phyloP scores from a whole-genome alignment of 768 basidiomycete genomes.

The Hypholoma fasciculare region DNA sequence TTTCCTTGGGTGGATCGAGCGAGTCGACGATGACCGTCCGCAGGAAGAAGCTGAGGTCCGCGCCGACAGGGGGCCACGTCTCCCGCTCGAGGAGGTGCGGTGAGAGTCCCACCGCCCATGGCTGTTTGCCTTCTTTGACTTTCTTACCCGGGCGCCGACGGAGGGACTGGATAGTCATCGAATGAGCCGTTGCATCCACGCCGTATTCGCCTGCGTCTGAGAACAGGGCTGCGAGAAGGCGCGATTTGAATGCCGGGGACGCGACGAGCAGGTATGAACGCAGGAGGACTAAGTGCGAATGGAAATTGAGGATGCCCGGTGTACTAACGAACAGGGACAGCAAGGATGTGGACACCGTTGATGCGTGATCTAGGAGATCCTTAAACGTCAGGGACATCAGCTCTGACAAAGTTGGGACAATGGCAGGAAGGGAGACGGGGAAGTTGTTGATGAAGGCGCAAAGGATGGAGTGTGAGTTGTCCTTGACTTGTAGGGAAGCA shows the following conservation, averaged over 20 bases:
- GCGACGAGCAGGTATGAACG: slow-evolving; percentile 77
- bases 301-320: slow-evolving; percentile 64
- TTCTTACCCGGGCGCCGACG: slow-evolving; percentile 29
- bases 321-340: slow-evolving; percentile 66
- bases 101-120: slow-evolving; percentile 74
- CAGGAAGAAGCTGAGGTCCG: slow-evolving; percentile 81
- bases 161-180: slow-evolving; percentile 32
- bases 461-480: slow-evolving; percentile 32
- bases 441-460: slow-evolving; percentile 55
- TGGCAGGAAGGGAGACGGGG: slow-evolving; percentile 56
- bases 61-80: slow-evolving; percentile 86
- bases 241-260: slow-evolving; percentile 69
- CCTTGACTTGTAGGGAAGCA: slow-evolving; percentile 24
- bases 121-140: slow-evolving; percentile 27
- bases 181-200: slow-evolving; percentile 32
- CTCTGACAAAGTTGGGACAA: slow-evolving; percentile 63
- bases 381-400: slow-evolving; percentile 63
- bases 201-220: slow-evolving; percentile 64
- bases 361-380: slow-evolving; percentile 62
- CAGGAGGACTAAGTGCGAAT: slow-evolving; percentile 64
- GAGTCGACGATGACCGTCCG: slow-evolving; percentile 86
- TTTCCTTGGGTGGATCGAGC: slow-evolving; percentile 42
- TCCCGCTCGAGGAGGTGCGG: slow-evolving; percentile 69
- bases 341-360: slow-evolving; percentile 64
- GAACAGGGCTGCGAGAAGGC: slow-evolving; percentile 73